These are phyloP conservation scores for Withania somnifera DNA, from an alignment of 305 asterid genomes.

Conservation along the genomic window DNA sequence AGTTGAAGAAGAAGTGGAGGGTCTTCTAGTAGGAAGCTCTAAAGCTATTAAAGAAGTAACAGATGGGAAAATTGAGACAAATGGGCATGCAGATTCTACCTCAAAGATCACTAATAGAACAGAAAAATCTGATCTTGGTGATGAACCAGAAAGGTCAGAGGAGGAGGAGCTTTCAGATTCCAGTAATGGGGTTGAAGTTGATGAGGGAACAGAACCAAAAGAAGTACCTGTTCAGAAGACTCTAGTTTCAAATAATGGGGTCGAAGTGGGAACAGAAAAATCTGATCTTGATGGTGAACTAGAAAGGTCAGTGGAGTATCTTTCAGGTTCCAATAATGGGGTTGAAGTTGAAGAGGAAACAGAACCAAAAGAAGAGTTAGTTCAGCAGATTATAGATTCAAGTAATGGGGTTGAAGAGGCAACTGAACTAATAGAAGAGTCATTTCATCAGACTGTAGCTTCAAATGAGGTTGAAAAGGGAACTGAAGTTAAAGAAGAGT, in stretches of 20 bases:
- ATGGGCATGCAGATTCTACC: not conserved
- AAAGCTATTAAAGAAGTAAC: not conserved
- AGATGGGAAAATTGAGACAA: conserved; percentile 1
- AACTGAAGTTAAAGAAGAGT: not conserved
- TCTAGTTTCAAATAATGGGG: not conserved
- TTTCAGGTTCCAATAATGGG: conserved; percentile 13
- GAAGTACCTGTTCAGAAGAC: not conserved
- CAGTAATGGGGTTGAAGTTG: conserved; percentile 4
- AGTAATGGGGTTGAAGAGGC: not conserved
- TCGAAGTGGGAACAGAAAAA: not conserved
- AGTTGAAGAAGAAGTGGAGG: conserved; percentile 28
- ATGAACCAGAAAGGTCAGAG: not conserved
- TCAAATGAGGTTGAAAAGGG: not conserved
- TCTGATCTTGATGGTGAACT: not conserved
- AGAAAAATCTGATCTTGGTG: conserved; percentile 5
- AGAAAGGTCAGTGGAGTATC: not conserved
- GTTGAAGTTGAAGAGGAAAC: not conserved
- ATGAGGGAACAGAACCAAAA: not conserved
- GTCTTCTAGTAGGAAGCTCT: conserved; percentile 21
- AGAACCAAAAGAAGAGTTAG: not conserved
- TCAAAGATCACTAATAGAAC: conserved; percentile 4
- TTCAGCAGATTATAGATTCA: not conserved
- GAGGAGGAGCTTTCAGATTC: conserved; percentile 5
- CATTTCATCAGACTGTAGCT: not conserved
- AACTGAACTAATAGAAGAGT: not conserved